A percentile compares a stretch with the other conserved stretches of the same genome.
These are phyloP conservation scores for Penicillium mononematosum DNA, from an alignment of 495 filamentous ascomycete species.

Conservation along the genomic window DNA sequence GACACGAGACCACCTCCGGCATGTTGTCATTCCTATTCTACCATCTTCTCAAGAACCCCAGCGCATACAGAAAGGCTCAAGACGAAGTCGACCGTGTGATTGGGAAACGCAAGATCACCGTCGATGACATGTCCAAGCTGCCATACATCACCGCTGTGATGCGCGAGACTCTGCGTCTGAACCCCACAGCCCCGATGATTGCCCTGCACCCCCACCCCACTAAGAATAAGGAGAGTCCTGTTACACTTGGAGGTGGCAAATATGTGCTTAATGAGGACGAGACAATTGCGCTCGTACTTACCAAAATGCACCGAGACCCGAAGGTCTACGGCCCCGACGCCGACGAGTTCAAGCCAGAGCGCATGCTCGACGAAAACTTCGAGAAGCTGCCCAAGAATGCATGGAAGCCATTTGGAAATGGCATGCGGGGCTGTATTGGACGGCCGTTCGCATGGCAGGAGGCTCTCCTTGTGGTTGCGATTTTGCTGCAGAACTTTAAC, in stretches of 20 bases:
- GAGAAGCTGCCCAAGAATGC: slow-evolving; percentile 55
- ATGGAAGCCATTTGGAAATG: slow-evolving; percentile 64
- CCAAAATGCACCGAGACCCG: slow-evolving; percentile 65
- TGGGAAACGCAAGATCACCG: slow-evolving; percentile 59
- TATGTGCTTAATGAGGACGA: slow-evolving; percentile 59
- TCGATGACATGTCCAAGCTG: slow-evolving; percentile 67
- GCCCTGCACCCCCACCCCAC: slow-evolving; percentile 34
- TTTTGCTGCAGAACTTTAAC: slow-evolving; percentile 61
- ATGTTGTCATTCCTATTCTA: slow-evolving; percentile 56
- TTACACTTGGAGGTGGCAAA: slow-evolving; percentile 55
- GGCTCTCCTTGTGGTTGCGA: slow-evolving; percentile 51
- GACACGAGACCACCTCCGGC: slow-evolving; percentile 72
- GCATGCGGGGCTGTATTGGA: slow-evolving; percentile 65
- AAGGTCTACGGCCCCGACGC: slow-evolving; percentile 61
- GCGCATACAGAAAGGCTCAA: slow-evolving; percentile 58
- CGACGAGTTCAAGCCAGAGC: slow-evolving; percentile 61
- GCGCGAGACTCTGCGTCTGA: slow-evolving; percentile 68
- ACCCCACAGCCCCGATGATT: slow-evolving; percentile 57
- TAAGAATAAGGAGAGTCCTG: slow-evolving; percentile 53
- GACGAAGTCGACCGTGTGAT: slow-evolving; percentile 67
- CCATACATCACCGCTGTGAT: slow-evolving; percentile 64
- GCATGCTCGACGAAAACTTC: slow-evolving; percentile 64
- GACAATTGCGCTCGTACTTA: slow-evolving; percentile 53
- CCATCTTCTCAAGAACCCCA: slow-evolving; percentile 60
- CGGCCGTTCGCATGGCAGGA: slow-evolving; percentile 69